phyloP scores from a whole-genome alignment of 2,329 filamentous ascomycete species.

The Dactylonectria estremocensis region DNA sequence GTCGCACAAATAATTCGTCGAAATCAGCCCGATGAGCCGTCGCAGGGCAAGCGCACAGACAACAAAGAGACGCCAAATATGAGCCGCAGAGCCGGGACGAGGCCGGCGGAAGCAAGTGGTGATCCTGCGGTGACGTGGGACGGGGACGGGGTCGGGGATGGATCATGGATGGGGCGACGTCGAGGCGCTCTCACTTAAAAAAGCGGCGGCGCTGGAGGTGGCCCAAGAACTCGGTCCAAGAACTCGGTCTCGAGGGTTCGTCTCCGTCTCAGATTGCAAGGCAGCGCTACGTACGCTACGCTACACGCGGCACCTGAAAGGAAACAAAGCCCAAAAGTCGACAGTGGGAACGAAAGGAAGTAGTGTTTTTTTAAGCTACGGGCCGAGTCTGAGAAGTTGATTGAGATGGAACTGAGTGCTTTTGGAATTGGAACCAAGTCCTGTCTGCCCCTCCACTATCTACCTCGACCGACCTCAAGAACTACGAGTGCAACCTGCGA shows the following conservation, averaged over 20 bases:
- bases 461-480: background rate
- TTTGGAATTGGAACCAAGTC: slow-evolving; percentile 29
- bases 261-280: slow-evolving; percentile 1
- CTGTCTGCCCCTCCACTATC: slow-evolving; percentile 21
- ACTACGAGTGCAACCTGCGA: background rate
- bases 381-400: slow-evolving; percentile 15
- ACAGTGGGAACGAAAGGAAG: slow-evolving; percentile 1
- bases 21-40: slow-evolving; percentile 5
- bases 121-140: slow-evolving; percentile 31
- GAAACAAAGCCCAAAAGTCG: background rate
- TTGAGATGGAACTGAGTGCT: slow-evolving; percentile 7
- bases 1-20: slow-evolving; percentile 17
- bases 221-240: slow-evolving; percentile 6
- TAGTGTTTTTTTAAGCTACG: background rate
- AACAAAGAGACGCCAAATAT: background rate
- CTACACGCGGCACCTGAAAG: slow-evolving; percentile 14
- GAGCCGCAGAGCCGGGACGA: slow-evolving; percentile 28
- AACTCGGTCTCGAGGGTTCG: background rate
- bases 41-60: slow-evolving; percentile 14
- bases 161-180: slow-evolving; percentile 6
- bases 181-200: slow-evolving; percentile 23
- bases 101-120: slow-evolving; percentile 20
- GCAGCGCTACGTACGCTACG: slow-evolving; percentile 26
- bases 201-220: slow-evolving; percentile 21
- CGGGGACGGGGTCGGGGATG: slow-evolving; percentile 17